Evolutionary conservation across 176 grass and related monocot genomes (phyloP), one percentile per base, ranked within the genome.

Genomic region (Microstegium vimineum): DNA sequence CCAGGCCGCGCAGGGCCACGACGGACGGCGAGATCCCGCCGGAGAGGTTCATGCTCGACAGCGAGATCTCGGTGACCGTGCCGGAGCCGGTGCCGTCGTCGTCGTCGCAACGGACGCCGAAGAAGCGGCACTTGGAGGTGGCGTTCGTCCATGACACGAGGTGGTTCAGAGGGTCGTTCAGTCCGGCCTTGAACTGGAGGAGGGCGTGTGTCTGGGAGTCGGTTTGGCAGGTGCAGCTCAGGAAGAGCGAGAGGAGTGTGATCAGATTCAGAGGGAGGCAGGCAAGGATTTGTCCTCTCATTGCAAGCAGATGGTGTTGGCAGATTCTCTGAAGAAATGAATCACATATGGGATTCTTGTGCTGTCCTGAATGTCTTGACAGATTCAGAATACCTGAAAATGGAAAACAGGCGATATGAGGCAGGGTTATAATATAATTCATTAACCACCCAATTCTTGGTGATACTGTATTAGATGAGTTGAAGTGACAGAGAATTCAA

Each of bases 21-120:
- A 97, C n/a, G 16, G 89, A 83, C 27, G 94, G 82, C 11, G 91
- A 91, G 75, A 97, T 90, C 20, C 57, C 40, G 10, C 94, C 94
- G 28, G 94, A 92, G 54, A 97, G 90, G 83, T 87, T 92, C 69
- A 79, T 79, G 79, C 35, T 77, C 1, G 92, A 90, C 25, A 97
- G 83, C 3, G 76, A 87, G 66, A 97, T 83, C 73, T 59, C 79
- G 22, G 82, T 88, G 52, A 97, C 91, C 9, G 35, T 65, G 9
- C 71, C 47, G 26, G 83, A 70, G 42, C 2, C 32, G 22, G 13
- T 4, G 33, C 16, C n/a, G n/a, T n/a, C n/a, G 59, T 66, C 35
- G n/a, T 11, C 17, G 79, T 81, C 17, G 64, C 94, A 97, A 11
- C 71, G 87, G 71, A 97, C 75, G 12, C 94, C 91, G 17, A 77